Evolutionary conservation across 805 yeast species (phyloP).

Genomic region (Saturnispora besseyi): DNA sequence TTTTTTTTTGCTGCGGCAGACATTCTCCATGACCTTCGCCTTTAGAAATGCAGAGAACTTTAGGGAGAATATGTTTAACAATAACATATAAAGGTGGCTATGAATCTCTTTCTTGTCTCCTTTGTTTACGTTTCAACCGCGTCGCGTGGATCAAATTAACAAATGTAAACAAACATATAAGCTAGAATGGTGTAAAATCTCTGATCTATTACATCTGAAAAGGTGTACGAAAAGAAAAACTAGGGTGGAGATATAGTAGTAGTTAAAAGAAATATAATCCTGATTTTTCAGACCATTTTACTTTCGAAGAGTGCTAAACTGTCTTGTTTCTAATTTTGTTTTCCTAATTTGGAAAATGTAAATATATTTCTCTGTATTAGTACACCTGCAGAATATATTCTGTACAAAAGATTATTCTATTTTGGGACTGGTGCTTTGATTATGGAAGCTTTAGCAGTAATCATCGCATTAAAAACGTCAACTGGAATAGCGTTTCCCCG

Average conservation of each 20-base stretch:
- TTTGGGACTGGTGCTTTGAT: not conserved
- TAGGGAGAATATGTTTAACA: not conserved
- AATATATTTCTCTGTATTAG: not conserved
- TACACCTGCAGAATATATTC: not conserved
- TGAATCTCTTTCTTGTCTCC: not conserved
- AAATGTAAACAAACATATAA: not conserved
- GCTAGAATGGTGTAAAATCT: not conserved
- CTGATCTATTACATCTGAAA: too few relatives aligned
- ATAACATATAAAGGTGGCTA: not conserved
- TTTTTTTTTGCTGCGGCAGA: too few relatives aligned
- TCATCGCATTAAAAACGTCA: not conserved
- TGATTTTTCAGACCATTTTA: too few relatives aligned
- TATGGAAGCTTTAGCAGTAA: not conserved
- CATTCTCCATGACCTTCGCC: too few relatives aligned
- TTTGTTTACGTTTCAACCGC: not conserved
- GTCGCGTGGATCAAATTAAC: not conserved
- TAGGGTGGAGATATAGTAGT: too few relatives aligned
- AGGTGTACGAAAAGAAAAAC: too few relatives aligned
- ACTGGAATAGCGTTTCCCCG: not conserved
- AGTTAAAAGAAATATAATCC: too few relatives aligned
- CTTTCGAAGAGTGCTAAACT: too few relatives aligned
- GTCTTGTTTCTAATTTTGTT: not conserved
- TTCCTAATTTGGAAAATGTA: not conserved
- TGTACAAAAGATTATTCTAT: not conserved
- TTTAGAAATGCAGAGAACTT: not conserved